Base-by-base conservation (phyloP, 805 yeast species). In the Isabelozyma pseudorhagii region DNA sequence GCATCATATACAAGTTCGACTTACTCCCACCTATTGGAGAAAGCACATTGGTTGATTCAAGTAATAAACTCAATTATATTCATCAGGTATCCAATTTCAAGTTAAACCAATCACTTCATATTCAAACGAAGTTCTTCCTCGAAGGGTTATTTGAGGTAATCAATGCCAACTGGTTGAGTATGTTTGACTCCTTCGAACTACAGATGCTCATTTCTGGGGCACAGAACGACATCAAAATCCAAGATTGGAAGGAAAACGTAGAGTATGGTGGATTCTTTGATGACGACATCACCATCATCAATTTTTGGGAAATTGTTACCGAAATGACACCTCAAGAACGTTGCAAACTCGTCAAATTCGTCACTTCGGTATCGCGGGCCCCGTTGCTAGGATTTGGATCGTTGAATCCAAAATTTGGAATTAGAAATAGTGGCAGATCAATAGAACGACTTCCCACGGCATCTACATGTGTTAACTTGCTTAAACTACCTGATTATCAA, bases 291-390 rank as follows among this genome's bases (percentile, higher is more conserved):
- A 89, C 96, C 0, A 72, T 93, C 2, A 51, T 50, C 14, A 70
- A 80, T 50, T 81, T 94, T 55, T 91, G 97, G 92, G 83, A 84
- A 50, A 83, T 90, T 5, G 73, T 94, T 5, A 72, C 72, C 4
- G 96, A 89, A 51, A 80, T 90, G 77, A 63, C 75, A 1, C 71
- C 79, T 2, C 78, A 76, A n/a, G 89, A 90, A 49, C 75, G 82
- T 53, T 74, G 82, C 17, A 79, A 80, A 46, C 78, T 94, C 49
- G 68, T 94, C 27, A 89, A 89, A 62, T 94, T 93, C 71, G 97
- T 89, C 27, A 94, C 98, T 0, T 87, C 97, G 0, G 96, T 90
- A 1, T 85, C 97, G 1, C 79, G 92, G 51, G 97, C 96, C 0
- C 99, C 99, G 1, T 72, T 94, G 40, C 75, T 89, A 25, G 99